A percentile compares a stretch with the other conserved stretches of the same genome.
phyloP scores from a whole-genome alignment of 345 rosid genomes.

The Cardiospermum halicacabum region DNA sequence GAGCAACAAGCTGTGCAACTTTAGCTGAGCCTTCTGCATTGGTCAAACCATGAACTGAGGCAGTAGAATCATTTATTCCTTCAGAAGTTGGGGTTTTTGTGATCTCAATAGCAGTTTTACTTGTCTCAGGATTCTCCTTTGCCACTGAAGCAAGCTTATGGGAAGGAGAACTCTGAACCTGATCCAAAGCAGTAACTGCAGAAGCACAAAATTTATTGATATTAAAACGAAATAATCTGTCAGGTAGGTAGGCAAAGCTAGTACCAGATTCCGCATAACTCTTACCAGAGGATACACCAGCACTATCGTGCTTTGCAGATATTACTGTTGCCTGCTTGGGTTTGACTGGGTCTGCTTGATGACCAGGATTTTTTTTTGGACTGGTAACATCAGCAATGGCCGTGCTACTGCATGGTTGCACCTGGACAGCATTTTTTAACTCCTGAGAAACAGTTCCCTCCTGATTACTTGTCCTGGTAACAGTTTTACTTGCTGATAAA shows the following conservation, averaged over 20 bases:
- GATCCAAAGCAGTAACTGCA: slow-evolving; percentile 40
- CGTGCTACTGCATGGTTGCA: slow-evolving; percentile 16
- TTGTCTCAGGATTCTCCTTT: slow-evolving; percentile 55
- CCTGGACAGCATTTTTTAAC: slow-evolving; percentile 31
- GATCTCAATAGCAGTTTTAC: slow-evolving; percentile 27
- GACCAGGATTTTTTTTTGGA: slow-evolving; percentile 14
- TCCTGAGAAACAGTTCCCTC: slow-evolving; percentile 36
- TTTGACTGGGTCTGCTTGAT: slow-evolving; percentile 20
- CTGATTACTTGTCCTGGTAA: slow-evolving; percentile 30
- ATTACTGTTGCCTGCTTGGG: slow-evolving; percentile 13
- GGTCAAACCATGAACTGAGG: slow-evolving; percentile 21
- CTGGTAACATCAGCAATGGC: not conserved
- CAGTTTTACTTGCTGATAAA: slow-evolving; percentile 13
- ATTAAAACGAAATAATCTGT: slow-evolving; percentile 8
- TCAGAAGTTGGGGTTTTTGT: slow-evolving; percentile 26
- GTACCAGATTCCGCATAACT: slow-evolving; percentile 2
- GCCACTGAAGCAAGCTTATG: slow-evolving; percentile 61
- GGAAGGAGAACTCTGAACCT: slow-evolving; percentile 42
- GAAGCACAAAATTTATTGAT: slow-evolving; percentile 12
- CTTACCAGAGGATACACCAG: slow-evolving; percentile 24
- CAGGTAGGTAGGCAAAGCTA: too few relatives aligned
- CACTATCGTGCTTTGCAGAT: slow-evolving; percentile 14
- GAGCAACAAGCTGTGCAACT: slow-evolving; percentile 7
- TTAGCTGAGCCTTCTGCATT: slow-evolving; percentile 15
- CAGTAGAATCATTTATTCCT: slow-evolving; percentile 14